These are phyloP conservation scores for Acorus calamus DNA, from an alignment of 106 monocot genomes.

Conservation along the genomic window DNA sequence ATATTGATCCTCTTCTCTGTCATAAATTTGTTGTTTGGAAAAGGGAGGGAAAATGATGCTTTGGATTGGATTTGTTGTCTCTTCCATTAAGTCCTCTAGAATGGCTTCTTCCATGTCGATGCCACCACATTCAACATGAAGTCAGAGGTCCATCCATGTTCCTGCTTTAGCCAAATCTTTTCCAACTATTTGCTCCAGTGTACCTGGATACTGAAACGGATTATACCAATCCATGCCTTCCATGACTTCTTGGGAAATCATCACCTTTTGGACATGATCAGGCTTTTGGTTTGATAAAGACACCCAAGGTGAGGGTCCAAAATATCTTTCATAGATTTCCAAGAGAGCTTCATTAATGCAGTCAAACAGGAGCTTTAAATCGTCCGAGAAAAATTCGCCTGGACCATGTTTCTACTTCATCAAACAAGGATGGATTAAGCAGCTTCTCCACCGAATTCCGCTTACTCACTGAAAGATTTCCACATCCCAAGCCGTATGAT, in stretches of 20 bases:
- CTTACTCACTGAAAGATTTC: conserved; percentile 14
- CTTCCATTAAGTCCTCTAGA: conserved; percentile 59
- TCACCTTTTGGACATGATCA: conserved; percentile 23
- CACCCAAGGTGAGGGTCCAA: conserved; percentile 26
- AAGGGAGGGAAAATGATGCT: too few relatives aligned
- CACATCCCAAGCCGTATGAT: conserved; percentile 35
- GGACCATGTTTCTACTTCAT: conserved; percentile 56
- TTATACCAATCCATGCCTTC: conserved; percentile 31
- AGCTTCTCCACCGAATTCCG: conserved; percentile 22
- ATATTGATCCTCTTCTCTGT: too few relatives aligned
- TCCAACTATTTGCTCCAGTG: conserved; percentile 46
- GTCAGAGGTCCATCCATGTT: conserved; percentile 49
- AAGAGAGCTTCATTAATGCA: conserved; percentile 57
- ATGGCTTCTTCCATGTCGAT: conserved; percentile 30
- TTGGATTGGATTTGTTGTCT: conserved; percentile 8
- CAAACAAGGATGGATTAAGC: conserved; percentile 50
- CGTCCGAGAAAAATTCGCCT: conserved; percentile 23
- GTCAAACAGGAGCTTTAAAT: conserved; percentile 72
- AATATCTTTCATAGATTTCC: conserved; percentile 36
- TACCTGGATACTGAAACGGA: conserved; percentile 16
- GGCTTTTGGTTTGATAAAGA: conserved; percentile 17
- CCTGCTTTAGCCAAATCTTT: conserved; percentile 35
- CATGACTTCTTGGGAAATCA: conserved; percentile 33
- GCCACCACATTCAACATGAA: conserved; percentile 26
- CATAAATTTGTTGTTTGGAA: too few relatives aligned